These are phyloP conservation scores for Corynespora cassiicola DNA, from an alignment of 2,329 filamentous ascomycete species.

Conservation along the genomic window DNA sequence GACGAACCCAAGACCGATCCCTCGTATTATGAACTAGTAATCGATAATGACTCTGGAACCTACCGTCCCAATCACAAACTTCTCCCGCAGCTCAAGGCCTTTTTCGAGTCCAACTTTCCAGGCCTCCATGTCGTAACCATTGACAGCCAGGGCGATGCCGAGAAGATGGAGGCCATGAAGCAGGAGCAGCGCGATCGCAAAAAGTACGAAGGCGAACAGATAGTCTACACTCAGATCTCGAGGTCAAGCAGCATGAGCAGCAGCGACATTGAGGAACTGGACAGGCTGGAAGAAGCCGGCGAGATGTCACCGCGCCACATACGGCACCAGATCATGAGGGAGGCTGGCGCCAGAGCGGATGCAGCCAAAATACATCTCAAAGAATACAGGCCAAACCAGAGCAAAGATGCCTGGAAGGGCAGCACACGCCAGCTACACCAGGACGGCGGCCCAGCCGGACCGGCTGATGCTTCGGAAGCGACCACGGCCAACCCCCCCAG, in stretches of 20 bases:
- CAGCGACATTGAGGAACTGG: conserved; percentile 65
- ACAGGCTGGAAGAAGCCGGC: conserved; percentile 40
- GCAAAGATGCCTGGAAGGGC: too few species aligned
- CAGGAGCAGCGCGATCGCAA: conserved; percentile 75
- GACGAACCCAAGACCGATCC: conserved; percentile 58
- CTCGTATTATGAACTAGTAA: conserved; percentile 78
- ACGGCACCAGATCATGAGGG: conserved; percentile 34
- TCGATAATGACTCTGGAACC: conserved; percentile 94
- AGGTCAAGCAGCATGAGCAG: conserved; percentile 56
- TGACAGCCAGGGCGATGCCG: conserved; percentile 75
- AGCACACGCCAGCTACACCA: too few species aligned
- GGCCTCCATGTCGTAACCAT: conserved; percentile 76
- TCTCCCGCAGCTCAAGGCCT: conserved; percentile 73
- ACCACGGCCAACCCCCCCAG: too few species aligned
- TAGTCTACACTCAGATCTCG: conserved; percentile 62
- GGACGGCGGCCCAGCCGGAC: too few species aligned
- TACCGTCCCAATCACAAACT: conserved; percentile 85
- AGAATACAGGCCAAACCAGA: conserved; percentile 31
- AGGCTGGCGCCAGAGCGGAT: conserved; percentile 27
- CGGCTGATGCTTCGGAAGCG: too few species aligned
- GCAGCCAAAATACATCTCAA: conserved; percentile 32
- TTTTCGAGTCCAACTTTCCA: conserved; percentile 75
- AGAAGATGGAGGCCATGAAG: conserved; percentile 77
- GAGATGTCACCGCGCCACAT: conserved; percentile 30
- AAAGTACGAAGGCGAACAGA: conserved; percentile 63